Base-by-base conservation (phyloP, 2,329 filamentous ascomycete species). In the Aspergillus uvarum region DNA sequence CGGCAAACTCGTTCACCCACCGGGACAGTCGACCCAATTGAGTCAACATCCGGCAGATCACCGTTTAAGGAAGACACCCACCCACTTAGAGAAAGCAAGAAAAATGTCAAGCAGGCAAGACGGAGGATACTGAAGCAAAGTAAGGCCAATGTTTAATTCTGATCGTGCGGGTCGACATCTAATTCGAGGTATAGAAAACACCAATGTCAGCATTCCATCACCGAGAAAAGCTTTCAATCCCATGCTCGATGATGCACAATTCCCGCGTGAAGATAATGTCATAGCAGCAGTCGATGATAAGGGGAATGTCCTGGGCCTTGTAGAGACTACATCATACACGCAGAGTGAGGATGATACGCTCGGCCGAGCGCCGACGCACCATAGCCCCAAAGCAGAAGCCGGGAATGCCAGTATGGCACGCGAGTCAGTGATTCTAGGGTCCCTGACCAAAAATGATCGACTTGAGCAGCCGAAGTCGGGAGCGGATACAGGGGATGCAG, bases 131-230 rank as follows among this genome's bases (percentile, higher is more conserved):
- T 81, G 51, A 75, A 77, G 59, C 77, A 77, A 59, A 80, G 78
- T 80, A 76, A 64, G 78, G 70, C 24, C 26, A 51, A 42, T 6
- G 14, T 31, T 22, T 22, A 31, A 32, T n/a, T 32, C 51, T 44
- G 7, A 48, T 21, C 50, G 16, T 19, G 35, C 11, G 35, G 35
- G 11, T 35, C 31, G 54, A 51, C 1, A 57, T 52, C 62, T 70
- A 59, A 69, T 58, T 52, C 53, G 50, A 50, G 51, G 48, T 7
- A 16, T 63, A 84, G 82, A 83, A 74, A 81, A 73, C 59, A 74
- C 79, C 52, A 85, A 85, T 63, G 74, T 76, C n/a, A 81, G 79
- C 59, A 57, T 72, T n/a, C 56, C 32, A 49, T 75, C 74, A 6
- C 69, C 74, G 3, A 68, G 63, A 5, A 76, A 74, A 35, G 50